Percentiles rank a stretch among this genome's conserved stretches.
phyloP scores from a whole-genome alignment of 495 filamentous ascomycete species.

The Astrocystis sublimbata region DNA sequence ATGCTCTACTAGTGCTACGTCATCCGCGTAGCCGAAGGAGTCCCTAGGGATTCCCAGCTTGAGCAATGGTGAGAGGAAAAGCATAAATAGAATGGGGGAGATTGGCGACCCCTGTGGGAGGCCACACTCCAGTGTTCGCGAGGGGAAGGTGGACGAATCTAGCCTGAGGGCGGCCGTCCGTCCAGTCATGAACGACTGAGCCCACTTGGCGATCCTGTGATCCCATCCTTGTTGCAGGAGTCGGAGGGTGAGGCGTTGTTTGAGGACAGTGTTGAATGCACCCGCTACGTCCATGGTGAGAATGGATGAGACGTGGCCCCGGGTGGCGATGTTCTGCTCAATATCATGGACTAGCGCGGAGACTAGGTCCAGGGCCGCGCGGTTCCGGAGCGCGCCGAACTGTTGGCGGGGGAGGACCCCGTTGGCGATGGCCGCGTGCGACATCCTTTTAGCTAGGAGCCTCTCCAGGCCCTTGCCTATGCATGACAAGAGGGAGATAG shows the following conservation, averaged over 20 bases:
- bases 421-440: neutral
- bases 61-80: neutral
- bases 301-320: neutral
- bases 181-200: neutral
- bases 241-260: neutral
- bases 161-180: neutral
- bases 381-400: neutral
- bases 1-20: neutral
- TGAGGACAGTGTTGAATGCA: no score
- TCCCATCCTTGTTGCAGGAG: neutral
- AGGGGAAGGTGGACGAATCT: neutral
- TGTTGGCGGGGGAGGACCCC: neutral
- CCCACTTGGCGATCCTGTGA: neutral
- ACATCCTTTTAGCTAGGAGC: neutral
- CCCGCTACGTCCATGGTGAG: neutral
- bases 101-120: neutral
- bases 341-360: neutral
- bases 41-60: neutral
- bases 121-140: neutral
- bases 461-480: neutral
- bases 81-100: slow-evolving; percentile 4
- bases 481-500: slow-evolving; percentile 10
- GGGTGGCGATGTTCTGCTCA: neutral
- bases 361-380: neutral
- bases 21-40: neutral